phyloP scores from a whole-genome alignment of 208 protist genomes.

The Trypanosoma avium region DNA sequence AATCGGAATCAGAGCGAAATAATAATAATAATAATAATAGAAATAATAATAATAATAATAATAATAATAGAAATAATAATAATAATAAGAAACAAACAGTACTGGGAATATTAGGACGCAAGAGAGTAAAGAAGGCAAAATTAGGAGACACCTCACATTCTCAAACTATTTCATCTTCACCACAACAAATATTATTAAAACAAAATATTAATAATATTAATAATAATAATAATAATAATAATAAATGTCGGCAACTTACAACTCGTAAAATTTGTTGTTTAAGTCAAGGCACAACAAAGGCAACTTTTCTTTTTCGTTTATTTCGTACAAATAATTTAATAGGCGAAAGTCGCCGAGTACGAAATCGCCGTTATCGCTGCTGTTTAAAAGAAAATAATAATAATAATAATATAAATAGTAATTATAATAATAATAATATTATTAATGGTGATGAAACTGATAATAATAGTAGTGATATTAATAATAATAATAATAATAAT shows the following conservation, averaged over 20 bases:
- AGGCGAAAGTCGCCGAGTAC: slow-evolving; percentile 13
- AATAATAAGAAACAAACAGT: background rate
- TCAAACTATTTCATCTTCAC: too few relatives aligned
- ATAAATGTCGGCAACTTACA: slow-evolving; percentile 13
- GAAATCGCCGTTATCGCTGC: background rate
- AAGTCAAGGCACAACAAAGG: slow-evolving; percentile 4
- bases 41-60: background rate
- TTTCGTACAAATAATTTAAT: slow-evolving; percentile 5
- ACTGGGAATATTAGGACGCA: background rate
- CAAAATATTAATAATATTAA: background rate
- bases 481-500: background rate
- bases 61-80: background rate
- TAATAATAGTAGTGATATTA: background rate
- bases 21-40: background rate
- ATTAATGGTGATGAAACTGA: too few relatives aligned
- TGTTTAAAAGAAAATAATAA: background rate
- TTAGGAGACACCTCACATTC: background rate
- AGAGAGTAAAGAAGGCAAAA: background rate
- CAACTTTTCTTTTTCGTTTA: slow-evolving; percentile 7
- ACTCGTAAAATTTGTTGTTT: slow-evolving; percentile 5
- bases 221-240: too few relatives aligned
- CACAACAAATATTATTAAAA: background rate
- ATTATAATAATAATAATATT: too few relatives aligned
- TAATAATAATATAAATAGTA: background rate
- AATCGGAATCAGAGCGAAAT: background rate